Conservation (phyloP, 345 rosid genomes). For the Arabidopsis arenosa region DNA sequence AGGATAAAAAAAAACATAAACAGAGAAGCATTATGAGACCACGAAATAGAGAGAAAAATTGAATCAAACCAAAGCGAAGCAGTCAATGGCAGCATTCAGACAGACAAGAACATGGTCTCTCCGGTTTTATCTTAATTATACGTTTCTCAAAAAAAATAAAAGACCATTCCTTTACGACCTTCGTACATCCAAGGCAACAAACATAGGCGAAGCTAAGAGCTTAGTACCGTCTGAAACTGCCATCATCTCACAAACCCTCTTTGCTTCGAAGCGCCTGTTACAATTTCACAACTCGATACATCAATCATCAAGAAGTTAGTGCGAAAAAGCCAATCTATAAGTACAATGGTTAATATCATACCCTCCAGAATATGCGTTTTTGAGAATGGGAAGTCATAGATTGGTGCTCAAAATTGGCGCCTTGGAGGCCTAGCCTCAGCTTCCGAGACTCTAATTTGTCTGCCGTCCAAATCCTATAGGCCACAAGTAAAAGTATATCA, state of each 20-base stretch:
- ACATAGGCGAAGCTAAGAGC: slow-evolving; percentile 29
- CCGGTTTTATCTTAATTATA: slow-evolving; percentile 26
- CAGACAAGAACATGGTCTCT: slow-evolving; percentile 41
- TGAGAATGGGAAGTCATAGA: slow-evolving; percentile 31
- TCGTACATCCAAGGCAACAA: slow-evolving; percentile 36
- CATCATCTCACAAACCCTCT: slow-evolving; percentile 41
- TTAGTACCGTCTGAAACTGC: slow-evolving; percentile 41
- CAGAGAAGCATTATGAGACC: slow-evolving; percentile 15
- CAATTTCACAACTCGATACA: slow-evolving; percentile 23
- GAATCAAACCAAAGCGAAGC: slow-evolving; percentile 39
- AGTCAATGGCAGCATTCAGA: slow-evolving; percentile 43
- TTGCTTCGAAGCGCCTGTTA: slow-evolving; percentile 37
- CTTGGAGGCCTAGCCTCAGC: slow-evolving; percentile 91
- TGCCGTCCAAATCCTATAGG: slow-evolving; percentile 84
- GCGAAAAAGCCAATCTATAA: neutral
- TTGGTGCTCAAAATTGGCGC: slow-evolving; percentile 64
- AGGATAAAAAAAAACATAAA: neutral
- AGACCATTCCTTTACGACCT: slow-evolving; percentile 31
- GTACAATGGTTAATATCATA: slow-evolving; percentile 15
- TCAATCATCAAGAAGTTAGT: slow-evolving; percentile 6
- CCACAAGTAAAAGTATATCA: neutral
- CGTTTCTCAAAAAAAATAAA: slow-evolving; percentile 28
- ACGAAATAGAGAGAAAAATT: slow-evolving; percentile 12
- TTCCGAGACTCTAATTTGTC: slow-evolving; percentile 80
- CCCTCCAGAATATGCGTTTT: slow-evolving; percentile 46